phyloP scores from a whole-genome alignment of 257 asterid species.

The Fraxinus excelsior region DNA sequence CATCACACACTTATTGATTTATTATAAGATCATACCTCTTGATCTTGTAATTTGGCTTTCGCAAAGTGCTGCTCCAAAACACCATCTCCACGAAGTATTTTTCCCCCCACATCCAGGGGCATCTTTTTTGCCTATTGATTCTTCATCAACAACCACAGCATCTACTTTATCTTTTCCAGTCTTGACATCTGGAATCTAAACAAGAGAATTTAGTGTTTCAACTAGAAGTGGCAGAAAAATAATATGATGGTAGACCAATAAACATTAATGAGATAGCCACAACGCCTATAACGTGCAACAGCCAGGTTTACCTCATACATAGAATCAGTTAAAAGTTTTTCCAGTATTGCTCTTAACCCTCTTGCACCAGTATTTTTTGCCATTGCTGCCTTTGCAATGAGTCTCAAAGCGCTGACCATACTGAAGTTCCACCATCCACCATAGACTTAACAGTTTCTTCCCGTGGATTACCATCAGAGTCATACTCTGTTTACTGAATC shows the following conservation, averaged over 20 bases:
- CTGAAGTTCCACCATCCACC: no score
- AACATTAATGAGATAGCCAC: background rate
- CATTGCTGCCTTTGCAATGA: slow-evolving; percentile 74
- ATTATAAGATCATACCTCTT: slow-evolving; percentile 40
- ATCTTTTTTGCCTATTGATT: slow-evolving; percentile 60
- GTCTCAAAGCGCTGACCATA: slow-evolving; percentile 62
- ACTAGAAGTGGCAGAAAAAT: slow-evolving; percentile 4
- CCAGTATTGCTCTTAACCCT: slow-evolving; percentile 84
- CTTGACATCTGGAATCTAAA: slow-evolving; percentile 77
- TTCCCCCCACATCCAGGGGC: slow-evolving; percentile 74
- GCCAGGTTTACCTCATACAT: slow-evolving; percentile 81
- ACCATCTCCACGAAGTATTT: slow-evolving; percentile 74
- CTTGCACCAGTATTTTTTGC: slow-evolving; percentile 92
- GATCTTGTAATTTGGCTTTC: slow-evolving; percentile 39
- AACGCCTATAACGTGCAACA: background rate
- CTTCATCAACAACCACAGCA: slow-evolving; percentile 80
- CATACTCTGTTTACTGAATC: no score
- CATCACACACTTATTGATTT: no score
- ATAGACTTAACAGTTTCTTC: no score
- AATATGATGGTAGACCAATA: background rate
- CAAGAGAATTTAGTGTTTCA: slow-evolving; percentile 4
- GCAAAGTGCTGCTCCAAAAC: slow-evolving; percentile 63
- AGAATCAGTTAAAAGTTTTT: slow-evolving; percentile 77
- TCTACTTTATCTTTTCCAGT: slow-evolving; percentile 64
- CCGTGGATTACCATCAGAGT: no score